Base-by-base conservation (phyloP, 345 rosid genomes). In the Ceriops zippeliana region DNA sequence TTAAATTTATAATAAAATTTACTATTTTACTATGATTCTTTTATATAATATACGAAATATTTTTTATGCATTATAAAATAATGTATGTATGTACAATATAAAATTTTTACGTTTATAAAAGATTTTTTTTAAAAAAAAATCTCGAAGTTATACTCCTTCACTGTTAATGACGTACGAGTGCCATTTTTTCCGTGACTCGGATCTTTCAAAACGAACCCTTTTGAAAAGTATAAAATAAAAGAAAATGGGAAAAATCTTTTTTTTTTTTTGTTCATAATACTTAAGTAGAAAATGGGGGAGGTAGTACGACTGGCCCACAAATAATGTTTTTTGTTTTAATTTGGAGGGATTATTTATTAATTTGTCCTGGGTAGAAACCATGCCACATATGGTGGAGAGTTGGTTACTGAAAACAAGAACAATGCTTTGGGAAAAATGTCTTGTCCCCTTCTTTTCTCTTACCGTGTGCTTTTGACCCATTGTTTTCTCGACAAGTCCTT, bases 131-230 rank as follows among this genome's bases (percentile, higher is more conserved):
- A 24, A 24, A 7, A 22, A 7, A 2, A 2, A 15, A 54, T 22
- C 30, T 22, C 13, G 3, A 54, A 10, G 9, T 27, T 13, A 54
- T 7, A 54, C 13, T 54, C 30, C 9, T 54, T 54, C 59, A 54
- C 22, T 67, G 67, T 20, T 10, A 59, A 66, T 56, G 78, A 74
- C 67, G 80, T 63, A 28, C 37, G 37, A 0, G 31, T 62, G 67
- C 65, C 59, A 6, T 19, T 21, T 22, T 76, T 68, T 71, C 71
- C 62, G 75, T 63, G 71, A 63, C 64, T 78, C 61, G 82, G 84
- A 81, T 75, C 84, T 73, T 67, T 75, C 78, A 75, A 75, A 34
- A 47, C 19, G 35, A 35, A 2, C 58, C 56, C 2, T 32, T 42
- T 32, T 27, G 5, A 10, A 21, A 10, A 4, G 5, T 0, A 24